phyloP scores from a whole-genome alignment of 345 rosid species.

The Eucalyptus coolabah region DNA sequence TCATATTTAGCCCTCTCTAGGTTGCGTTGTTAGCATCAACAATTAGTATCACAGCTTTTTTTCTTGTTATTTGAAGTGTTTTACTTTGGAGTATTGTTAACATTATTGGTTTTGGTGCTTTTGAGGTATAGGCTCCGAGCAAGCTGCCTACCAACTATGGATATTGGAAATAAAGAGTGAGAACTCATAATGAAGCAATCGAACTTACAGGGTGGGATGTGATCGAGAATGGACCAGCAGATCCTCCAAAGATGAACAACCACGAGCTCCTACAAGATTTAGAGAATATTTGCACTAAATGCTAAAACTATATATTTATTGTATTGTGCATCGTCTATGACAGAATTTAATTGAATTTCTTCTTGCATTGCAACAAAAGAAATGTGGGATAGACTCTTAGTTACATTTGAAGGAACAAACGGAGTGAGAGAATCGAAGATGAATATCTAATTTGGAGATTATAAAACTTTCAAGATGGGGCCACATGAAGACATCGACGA shows the following conservation, averaged over 20 bases:
- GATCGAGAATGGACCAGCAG: not conserved
- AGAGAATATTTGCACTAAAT: not conserved
- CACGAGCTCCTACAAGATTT: not conserved
- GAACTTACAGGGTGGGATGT: not conserved
- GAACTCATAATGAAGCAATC: not conserved
- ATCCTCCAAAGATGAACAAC: not conserved
- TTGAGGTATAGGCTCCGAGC: not conserved
- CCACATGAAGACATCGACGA: not conserved
- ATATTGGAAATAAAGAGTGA: not conserved
- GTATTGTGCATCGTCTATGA: not conserved
- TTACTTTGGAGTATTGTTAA: not conserved
- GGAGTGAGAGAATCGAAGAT: not conserved
- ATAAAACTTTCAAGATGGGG: not conserved
- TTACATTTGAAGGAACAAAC: not conserved
- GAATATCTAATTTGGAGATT: not conserved
- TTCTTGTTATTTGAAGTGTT: not conserved
- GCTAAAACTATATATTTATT: not conserved
- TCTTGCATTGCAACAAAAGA: not conserved
- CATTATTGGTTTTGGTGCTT: not conserved
- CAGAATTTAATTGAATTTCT: not conserved
- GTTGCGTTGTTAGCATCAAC: not conserved
- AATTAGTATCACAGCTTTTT: not conserved
- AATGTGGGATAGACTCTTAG: not conserved
- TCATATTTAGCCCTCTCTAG: not conserved
- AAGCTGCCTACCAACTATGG: not conserved